Percentiles rank a stretch among this genome's conserved stretches.
phyloP scores from a whole-genome alignment of 305 asterid genomes.

The Fraxinus nigra region DNA sequence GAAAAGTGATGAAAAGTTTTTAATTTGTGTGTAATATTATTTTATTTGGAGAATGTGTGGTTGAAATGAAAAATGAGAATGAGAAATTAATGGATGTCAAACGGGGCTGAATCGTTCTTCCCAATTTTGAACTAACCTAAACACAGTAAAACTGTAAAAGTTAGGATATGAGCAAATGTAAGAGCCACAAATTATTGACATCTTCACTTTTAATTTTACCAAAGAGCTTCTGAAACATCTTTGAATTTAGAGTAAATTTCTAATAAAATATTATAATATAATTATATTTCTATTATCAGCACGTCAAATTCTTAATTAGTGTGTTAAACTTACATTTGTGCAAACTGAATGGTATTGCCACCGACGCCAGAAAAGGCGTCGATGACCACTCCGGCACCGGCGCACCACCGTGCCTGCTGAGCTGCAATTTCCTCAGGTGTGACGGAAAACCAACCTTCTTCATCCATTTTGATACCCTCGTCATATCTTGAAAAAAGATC shows the following conservation, averaged over 20 bases:
- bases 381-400: slow-evolving; percentile 58
- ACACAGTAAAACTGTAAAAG: neutral
- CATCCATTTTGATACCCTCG: slow-evolving; percentile 67
- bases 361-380: slow-evolving; percentile 85
- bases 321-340: slow-evolving; percentile 43
- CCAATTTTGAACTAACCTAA: neutral
- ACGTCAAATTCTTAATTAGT: neutral
- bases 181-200: neutral
- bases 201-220: neutral
- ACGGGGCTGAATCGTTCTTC: neutral
- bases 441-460: slow-evolving; percentile 95
- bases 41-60: no score
- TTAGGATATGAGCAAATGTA: neutral
- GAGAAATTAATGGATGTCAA: no score
- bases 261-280: neutral
- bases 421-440: slow-evolving; percentile 84
- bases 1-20: no score
- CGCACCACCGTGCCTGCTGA: slow-evolving; percentile 61
- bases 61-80: no score
- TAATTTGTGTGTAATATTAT: no score
- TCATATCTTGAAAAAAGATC: slow-evolving; percentile 72
- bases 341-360: slow-evolving; percentile 88
- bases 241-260: neutral
- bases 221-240: neutral
- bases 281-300: neutral